These are phyloP conservation scores for Erythrobasidium hasegawianum DNA, from an alignment of 1,284 basidiomycete species.

Conservation along the genomic window DNA sequence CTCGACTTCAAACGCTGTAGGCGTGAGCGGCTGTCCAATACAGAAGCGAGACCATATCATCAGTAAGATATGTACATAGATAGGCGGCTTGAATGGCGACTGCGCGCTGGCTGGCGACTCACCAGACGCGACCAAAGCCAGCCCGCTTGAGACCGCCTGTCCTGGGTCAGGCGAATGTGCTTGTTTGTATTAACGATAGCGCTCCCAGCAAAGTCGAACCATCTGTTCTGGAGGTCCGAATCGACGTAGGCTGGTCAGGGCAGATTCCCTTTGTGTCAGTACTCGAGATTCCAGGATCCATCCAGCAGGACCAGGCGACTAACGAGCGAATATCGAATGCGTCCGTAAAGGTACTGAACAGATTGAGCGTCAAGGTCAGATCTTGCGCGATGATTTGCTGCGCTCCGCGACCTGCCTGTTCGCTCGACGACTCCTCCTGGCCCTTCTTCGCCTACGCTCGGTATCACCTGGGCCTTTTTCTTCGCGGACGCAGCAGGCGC, in stretches of 20 bases:
- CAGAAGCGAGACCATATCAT: not conserved
- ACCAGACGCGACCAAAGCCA: slow-evolving; percentile 91
- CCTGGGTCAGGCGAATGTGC: slow-evolving; percentile 57
- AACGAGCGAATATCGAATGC: slow-evolving; percentile 77
- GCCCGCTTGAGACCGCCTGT: slow-evolving; percentile 61
- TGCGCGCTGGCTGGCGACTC: not conserved
- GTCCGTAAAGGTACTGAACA: slow-evolving; percentile 66
- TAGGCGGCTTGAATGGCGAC: not conserved
- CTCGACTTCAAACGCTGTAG: slow-evolving; percentile 76
- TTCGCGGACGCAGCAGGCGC: slow-evolving; percentile 10
- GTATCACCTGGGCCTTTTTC: slow-evolving; percentile 26
- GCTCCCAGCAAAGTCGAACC: slow-evolving; percentile 55
- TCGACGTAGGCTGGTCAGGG: slow-evolving; percentile 50
- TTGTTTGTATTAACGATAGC: slow-evolving; percentile 55
- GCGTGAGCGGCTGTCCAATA: slow-evolving; percentile 56
- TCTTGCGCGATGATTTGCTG: not conserved
- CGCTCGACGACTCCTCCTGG: slow-evolving; percentile 29
- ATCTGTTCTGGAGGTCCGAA: slow-evolving; percentile 69
- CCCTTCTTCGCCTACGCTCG: slow-evolving; percentile 19
- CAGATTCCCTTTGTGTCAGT: not conserved
- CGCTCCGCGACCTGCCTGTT: slow-evolving; percentile 6
- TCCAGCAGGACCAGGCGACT: too few relatives aligned
- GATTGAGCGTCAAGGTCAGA: slow-evolving; percentile 4
- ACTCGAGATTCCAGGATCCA: too few relatives aligned
- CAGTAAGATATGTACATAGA: not conserved